These are phyloP conservation scores for Boletus sensibilis DNA, from an alignment of 768 basidiomycete genomes.

Conservation along the genomic window DNA sequence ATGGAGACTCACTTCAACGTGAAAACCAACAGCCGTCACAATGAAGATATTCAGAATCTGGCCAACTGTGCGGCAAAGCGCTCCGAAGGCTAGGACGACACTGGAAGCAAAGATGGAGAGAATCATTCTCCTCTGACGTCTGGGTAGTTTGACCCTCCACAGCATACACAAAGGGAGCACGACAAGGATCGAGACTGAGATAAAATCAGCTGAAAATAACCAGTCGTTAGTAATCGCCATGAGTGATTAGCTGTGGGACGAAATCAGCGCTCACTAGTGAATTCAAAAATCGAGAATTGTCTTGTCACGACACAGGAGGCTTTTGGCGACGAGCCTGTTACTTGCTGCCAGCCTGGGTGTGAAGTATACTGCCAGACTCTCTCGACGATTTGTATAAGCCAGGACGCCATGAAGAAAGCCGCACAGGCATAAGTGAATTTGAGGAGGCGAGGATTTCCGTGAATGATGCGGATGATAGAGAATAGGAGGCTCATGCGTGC, in stretches of 20 bases:
- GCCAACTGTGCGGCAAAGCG: neutral
- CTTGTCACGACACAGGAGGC: neutral
- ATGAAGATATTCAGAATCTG: neutral
- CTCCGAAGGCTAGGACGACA: constrained; percentile 6
- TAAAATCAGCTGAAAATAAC: constrained; percentile 6
- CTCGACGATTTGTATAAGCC: neutral
- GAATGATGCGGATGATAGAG: constrained; percentile 10
- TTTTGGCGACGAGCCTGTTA: neutral
- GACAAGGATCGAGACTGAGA: constrained; percentile 5
- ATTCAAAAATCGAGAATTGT: neutral
- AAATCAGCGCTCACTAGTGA: too few species aligned
- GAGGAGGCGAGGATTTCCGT: neutral
- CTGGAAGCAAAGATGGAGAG: constrained; percentile 7
- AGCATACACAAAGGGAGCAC: constrained; percentile 12
- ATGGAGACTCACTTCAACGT: constrained; percentile 4
- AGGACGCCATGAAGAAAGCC: neutral
- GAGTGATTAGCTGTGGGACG: neutral
- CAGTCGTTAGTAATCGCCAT: neutral
- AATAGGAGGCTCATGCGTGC: constrained; percentile 12
- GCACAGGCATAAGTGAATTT: neutral
- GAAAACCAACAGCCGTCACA: neutral
- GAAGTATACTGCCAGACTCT: constrained; percentile 1
- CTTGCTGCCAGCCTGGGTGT: neutral
- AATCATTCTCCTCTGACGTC: constrained; percentile 10
- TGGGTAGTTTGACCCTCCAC: constrained; percentile 17